Evolutionary conservation across 2,329 filamentous ascomycete species (phyloP).

Genomic region (Ceratocystis huliohia): DNA sequence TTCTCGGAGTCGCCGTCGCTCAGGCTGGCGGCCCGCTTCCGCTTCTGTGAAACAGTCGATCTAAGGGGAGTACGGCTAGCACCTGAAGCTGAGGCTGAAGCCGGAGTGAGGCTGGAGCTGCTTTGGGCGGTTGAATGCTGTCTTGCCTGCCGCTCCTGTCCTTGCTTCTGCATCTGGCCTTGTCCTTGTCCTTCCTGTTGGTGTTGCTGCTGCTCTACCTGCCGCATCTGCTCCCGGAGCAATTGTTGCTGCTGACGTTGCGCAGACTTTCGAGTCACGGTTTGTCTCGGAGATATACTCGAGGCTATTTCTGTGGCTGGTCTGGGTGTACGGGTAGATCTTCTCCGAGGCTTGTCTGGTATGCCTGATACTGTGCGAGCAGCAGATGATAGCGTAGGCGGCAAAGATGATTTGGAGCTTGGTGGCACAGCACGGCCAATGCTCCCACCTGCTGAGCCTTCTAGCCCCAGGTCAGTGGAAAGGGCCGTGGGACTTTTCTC

Average conservation of each 20-base stretch:
- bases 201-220: neutral
- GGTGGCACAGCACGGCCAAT: neutral
- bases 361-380: neutral
- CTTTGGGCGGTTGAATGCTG: neutral
- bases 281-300: slow-evolving; percentile 2
- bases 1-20: neutral
- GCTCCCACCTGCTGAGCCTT: neutral
- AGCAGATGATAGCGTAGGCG: neutral
- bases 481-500: neutral
- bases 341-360: neutral
- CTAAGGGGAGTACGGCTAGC: slow-evolving; percentile 4
- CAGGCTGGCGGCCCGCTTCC: neutral
- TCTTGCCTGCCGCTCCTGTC: neutral
- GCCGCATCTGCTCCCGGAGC: neutral
- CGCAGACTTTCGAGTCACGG: neutral
- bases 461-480: too few relatives aligned
- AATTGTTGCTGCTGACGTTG: neutral
- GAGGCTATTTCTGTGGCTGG: neutral
- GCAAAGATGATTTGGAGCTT: neutral
- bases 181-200: neutral
- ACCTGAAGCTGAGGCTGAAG: neutral
- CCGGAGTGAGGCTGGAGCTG: neutral
- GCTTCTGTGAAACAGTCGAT: slow-evolving; percentile 1
- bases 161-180: neutral
- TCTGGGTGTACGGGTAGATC: neutral